Conservation (phyloP, 176 grass and related monocot species). For the Secale cereale region DNA sequence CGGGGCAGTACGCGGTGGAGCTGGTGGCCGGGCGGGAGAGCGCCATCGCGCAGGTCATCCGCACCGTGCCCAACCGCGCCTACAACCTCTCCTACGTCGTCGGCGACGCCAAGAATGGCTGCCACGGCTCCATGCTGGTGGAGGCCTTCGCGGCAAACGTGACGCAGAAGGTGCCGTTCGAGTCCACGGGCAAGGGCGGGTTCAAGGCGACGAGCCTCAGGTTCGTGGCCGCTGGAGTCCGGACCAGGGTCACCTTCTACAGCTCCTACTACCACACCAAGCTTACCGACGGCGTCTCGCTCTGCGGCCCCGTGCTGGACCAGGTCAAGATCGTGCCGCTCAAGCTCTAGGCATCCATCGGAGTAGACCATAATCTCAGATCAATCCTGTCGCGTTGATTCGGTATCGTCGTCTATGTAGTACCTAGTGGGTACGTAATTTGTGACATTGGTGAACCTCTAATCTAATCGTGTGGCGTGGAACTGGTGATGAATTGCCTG, state of each 20-base stretch:
- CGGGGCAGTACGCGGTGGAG: conserved; percentile 78
- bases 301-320: conserved; percentile 89
- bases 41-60: conserved; percentile 95
- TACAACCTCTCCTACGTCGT: conserved; percentile 89
- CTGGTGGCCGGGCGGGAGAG: conserved; percentile 90
- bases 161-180: conserved; percentile 75
- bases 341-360: conserved; percentile 27
- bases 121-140: conserved; percentile 87
- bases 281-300: conserved; percentile 46
- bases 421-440: neutral
- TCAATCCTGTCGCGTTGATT: neutral
- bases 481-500: neutral
- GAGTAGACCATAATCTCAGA: neutral
- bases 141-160: conserved; percentile 85
- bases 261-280: conserved; percentile 98
- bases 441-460: neutral
- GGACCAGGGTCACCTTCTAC: conserved; percentile 92
- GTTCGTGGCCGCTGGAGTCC: conserved; percentile 39
- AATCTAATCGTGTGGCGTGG: neutral
- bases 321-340: conserved; percentile 73
- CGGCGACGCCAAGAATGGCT: conserved; percentile 85
- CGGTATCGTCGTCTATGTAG: neutral
- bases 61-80: conserved; percentile 50
- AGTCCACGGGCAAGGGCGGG: conserved; percentile 58
- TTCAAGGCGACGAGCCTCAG: conserved; percentile 43